Conservation (phyloP, 108 stramenopile species). For the Phaeodactylum tricornutum region DNA sequence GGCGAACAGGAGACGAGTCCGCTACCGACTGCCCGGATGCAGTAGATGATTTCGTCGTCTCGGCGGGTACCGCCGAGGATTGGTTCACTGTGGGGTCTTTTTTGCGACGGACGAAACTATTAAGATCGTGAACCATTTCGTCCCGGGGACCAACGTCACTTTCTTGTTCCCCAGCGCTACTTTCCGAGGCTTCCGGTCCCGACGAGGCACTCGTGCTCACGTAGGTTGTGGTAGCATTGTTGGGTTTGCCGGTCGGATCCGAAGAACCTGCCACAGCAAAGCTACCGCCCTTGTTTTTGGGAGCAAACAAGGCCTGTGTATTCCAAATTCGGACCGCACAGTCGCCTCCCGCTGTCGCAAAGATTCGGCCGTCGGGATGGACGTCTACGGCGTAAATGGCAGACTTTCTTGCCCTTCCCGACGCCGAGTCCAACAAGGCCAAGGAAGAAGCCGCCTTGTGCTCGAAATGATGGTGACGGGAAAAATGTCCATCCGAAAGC, state of each 20-base stretch:
- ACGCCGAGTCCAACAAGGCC: neutral
- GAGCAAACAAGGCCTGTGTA: conserved; percentile 32
- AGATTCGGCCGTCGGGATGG: conserved; percentile 49
- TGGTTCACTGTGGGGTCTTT: conserved; percentile 22
- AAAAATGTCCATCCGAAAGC: conserved; percentile 4
- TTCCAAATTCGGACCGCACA: conserved; percentile 77
- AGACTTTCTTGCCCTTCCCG: conserved; percentile 17
- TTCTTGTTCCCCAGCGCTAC: conserved; percentile 1
- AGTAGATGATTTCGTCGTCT: neutral
- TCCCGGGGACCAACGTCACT: conserved; percentile 2
- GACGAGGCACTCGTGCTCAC: conserved; percentile 11
- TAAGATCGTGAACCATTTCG: conserved; percentile 53
- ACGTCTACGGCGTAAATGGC: conserved; percentile 72
- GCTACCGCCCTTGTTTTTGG: neutral
- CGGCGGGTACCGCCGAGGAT: neutral
- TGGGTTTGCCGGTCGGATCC: conserved; percentile 4
- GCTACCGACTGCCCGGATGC: neutral
- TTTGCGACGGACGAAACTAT: conserved; percentile 58
- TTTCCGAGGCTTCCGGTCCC: neutral
- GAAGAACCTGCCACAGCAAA: conserved; percentile 8
- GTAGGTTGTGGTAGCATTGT: neutral
- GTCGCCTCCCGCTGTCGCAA: conserved; percentile 82
- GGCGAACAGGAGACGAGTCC: neutral
- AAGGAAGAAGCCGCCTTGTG: neutral
- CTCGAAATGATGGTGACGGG: neutral